Conservation (phyloP, 768 basidiomycete genomes). For the Pleurotus citrinopileatus region DNA sequence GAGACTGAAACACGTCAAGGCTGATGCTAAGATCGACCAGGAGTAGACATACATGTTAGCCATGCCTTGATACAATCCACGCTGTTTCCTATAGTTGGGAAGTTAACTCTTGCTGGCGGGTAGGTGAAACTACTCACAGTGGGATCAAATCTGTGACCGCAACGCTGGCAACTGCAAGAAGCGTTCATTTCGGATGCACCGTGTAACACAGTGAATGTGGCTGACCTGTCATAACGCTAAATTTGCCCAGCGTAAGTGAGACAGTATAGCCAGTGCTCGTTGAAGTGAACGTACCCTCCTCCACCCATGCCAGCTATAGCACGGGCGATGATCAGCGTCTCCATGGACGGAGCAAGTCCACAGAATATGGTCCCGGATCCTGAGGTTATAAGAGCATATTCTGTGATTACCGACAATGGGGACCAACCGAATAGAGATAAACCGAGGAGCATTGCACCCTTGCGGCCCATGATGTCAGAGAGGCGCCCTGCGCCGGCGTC, state of each 20-base stretch:
- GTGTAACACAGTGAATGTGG: conserved; percentile 11
- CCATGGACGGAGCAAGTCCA: conserved; percentile 86
- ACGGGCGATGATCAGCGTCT: conserved; percentile 72
- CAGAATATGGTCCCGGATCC: conserved; percentile 84
- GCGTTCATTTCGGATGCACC: background rate
- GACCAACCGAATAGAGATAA: conserved; percentile 75
- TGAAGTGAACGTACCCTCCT: conserved; percentile 66
- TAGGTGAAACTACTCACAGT: conserved; percentile 47
- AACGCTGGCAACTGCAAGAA: conserved; percentile 69
- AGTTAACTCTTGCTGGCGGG: background rate
- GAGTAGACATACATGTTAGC: conserved; percentile 70
- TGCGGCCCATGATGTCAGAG: conserved; percentile 82
- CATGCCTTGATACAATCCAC: conserved; percentile 91
- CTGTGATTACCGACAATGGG: conserved; percentile 7
- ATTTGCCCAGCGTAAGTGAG: conserved; percentile 15
- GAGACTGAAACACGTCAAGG: conserved; percentile 41
- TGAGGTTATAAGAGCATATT: conserved; percentile 21
- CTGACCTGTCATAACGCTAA: conserved; percentile 81
- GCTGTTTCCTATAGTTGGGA: conserved; percentile 57
- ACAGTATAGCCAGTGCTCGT: background rate
- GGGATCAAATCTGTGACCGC: conserved; percentile 88
- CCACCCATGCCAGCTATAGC: conserved; percentile 91
- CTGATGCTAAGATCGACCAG: background rate
- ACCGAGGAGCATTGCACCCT: conserved; percentile 84
- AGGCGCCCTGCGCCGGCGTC: conserved; percentile 57